phyloP scores from a whole-genome alignment of 495 filamentous ascomycete genomes.

The Parathielavia appendiculata region DNA sequence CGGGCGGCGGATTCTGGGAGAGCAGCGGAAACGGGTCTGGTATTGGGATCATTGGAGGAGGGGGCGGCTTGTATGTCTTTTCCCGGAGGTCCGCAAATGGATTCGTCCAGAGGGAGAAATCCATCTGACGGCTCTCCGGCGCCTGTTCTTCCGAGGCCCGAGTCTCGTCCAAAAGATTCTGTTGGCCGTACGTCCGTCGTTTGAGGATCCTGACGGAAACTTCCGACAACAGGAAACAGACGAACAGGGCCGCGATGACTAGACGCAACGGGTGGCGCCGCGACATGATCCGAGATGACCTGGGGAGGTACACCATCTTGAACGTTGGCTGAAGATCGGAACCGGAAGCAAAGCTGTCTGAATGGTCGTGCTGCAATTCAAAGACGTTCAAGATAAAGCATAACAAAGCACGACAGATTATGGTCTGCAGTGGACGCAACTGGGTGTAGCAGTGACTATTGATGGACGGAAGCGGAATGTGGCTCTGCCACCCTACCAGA shows the following conservation, averaged over 20 bases:
- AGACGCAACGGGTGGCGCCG: conserved; percentile 20
- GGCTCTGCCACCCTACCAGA: no score
- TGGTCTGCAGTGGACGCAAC: no score
- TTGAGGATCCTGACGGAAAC: neutral
- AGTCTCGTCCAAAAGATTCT: neutral
- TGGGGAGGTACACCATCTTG: conserved; percentile 14
- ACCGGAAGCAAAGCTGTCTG: neutral
- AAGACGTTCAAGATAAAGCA: no score
- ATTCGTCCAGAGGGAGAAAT: conserved; percentile 21
- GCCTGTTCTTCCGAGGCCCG: neutral
- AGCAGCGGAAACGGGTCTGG: conserved; percentile 28
- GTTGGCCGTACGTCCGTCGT: neutral
- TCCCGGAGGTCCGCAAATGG: conserved; percentile 2
- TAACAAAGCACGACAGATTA: no score
- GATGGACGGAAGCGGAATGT: no score
- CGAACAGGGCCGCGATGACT: neutral
- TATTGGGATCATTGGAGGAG: conserved; percentile 9
- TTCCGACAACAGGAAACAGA: conserved; percentile 9
- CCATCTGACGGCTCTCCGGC: neutral
- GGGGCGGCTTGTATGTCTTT: conserved; percentile 23
- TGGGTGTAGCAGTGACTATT: no score
- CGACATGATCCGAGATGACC: neutral
- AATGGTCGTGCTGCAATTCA: no score
- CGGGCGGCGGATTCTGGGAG: conserved; percentile 16
- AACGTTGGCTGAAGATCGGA: neutral